Evolutionary conservation across 257 asterid genomes (phyloP).

Genomic region (Cordia subcordata): DNA sequence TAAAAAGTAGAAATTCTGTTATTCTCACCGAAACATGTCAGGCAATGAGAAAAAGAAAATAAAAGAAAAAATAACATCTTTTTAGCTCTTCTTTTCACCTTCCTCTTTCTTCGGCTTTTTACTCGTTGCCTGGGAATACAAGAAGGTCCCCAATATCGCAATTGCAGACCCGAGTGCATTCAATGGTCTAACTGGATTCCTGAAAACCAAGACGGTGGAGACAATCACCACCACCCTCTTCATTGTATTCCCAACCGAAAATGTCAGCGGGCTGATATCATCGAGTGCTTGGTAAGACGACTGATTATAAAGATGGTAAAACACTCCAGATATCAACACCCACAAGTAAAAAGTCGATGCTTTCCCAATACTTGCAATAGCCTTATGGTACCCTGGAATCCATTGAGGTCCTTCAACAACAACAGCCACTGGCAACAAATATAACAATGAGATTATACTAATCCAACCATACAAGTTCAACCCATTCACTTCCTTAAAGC

Average conservation of each 20-base stretch:
- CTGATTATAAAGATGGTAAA: slow-evolving; percentile 88
- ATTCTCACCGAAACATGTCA: slow-evolving; percentile 12
- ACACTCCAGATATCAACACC: slow-evolving; percentile 80
- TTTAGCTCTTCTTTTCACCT: slow-evolving; percentile 49
- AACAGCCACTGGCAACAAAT: slow-evolving; percentile 80
- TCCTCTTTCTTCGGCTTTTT: slow-evolving; percentile 58
- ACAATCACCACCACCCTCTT: slow-evolving; percentile 95
- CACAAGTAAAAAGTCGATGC: slow-evolving; percentile 66
- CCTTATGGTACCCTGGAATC: slow-evolving; percentile 79
- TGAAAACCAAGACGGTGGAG: slow-evolving; percentile 79
- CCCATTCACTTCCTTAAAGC: slow-evolving; percentile 85
- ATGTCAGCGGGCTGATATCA: slow-evolving; percentile 88
- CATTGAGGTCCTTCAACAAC: slow-evolving; percentile 95
- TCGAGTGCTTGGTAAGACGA: slow-evolving; percentile 92
- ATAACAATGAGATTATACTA: slow-evolving; percentile 62
- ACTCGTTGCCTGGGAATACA: slow-evolving; percentile 82
- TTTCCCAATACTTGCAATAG: slow-evolving; percentile 52
- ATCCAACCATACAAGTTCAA: slow-evolving; percentile 87
- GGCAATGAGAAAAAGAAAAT: background rate
- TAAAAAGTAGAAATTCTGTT: slow-evolving; percentile 15
- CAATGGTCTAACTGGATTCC: slow-evolving; percentile 86
- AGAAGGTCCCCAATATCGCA: slow-evolving; percentile 78
- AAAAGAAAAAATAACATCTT: slow-evolving; percentile 5
- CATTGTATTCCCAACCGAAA: slow-evolving; percentile 93
- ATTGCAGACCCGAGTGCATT: slow-evolving; percentile 90